Evolutionary conservation across 768 basidiomycete genomes (phyloP), one percentile per base, ranked within the genome.

Genomic region (Pholiota molesta): DNA sequence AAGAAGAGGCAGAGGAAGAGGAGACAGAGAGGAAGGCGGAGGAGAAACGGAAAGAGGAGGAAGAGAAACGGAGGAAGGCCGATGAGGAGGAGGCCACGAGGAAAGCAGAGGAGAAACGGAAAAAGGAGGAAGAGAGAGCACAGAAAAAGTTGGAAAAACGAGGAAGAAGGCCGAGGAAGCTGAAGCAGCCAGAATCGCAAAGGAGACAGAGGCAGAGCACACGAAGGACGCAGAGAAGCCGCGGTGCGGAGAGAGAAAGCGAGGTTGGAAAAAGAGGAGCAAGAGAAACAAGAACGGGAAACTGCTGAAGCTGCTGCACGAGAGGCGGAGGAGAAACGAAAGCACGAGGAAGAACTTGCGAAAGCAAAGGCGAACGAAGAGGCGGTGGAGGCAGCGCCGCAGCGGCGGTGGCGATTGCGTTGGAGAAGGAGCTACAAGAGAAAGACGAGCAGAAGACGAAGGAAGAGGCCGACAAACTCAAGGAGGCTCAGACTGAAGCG

Each of bases 101-200:
- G 55, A 31, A 23, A 8, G 37, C 39, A 17, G 55, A 55, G 40
- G 44, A 53, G 53, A 21, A 57, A 26, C 37, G 45, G 14, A 56
- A 23, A 29, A 37, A 37, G 33, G 47, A 49, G 33, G 49, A 52
- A 49, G 21, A 21, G 17, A 37, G 40, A 16, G 49, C 21, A 16
- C 11, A 6, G 42, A 44, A 9, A 19, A 44, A 16, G 10, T 2
- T 8, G 16, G 16, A 16, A 29, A 52, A 13, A 21, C 1, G 52
- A 37, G 37, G 44, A 58, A 40, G 39, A 44, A 55, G 8, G 65
- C 61, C 17, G 35, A 40, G 17, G 67, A 65, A 23, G 63, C 49
- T 19, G 61, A 63, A 14, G 58, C 56, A 28, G 64, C 31, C n/a
- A 57, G 57, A 35, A 9, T 62, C 10, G 59, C 57, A 19, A 56